Conservation (phyloP, 2,329 filamentous ascomycete genomes). For the Cladosporium sp. region DNA sequence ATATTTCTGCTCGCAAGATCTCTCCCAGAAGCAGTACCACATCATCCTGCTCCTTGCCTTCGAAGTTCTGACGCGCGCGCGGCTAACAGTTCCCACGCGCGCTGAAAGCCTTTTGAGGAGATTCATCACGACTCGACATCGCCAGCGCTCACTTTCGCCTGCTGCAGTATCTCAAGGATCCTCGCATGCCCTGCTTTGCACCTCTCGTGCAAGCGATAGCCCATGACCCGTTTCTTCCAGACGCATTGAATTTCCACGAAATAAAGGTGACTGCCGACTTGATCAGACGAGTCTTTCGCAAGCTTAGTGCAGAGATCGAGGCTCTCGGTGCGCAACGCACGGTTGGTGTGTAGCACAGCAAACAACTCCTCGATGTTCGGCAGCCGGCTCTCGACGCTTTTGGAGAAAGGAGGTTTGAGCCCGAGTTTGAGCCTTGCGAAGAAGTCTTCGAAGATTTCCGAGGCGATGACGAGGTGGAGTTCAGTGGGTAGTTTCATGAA, state of each 20-base stretch:
- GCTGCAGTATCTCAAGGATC: background rate
- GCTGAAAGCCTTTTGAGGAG: no score
- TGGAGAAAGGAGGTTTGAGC: background rate
- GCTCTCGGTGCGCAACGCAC: background rate
- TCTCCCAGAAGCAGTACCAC: no score
- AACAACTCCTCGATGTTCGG: background rate
- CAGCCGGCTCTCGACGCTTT: background rate
- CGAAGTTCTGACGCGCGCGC: no score
- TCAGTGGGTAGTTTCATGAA: background rate
- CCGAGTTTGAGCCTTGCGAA: background rate
- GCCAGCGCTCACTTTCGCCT: background rate
- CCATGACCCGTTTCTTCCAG: background rate
- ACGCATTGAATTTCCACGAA: background rate
- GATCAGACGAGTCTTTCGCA: background rate
- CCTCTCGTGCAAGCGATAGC: no score
- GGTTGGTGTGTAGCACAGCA: background rate
- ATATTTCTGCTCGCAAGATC: no score
- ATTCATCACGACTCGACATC: background rate
- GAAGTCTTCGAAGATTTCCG: no score
- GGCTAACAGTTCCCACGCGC: no score
- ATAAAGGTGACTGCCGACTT: background rate
- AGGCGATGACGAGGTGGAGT: no score
- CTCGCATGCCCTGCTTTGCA: no score
- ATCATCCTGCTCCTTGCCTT: no score
- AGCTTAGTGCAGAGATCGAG: background rate